Evolutionary conservation across 108 stramenopile species (phyloP).

Genomic region (Aureococcus anophagefferens): DNA sequence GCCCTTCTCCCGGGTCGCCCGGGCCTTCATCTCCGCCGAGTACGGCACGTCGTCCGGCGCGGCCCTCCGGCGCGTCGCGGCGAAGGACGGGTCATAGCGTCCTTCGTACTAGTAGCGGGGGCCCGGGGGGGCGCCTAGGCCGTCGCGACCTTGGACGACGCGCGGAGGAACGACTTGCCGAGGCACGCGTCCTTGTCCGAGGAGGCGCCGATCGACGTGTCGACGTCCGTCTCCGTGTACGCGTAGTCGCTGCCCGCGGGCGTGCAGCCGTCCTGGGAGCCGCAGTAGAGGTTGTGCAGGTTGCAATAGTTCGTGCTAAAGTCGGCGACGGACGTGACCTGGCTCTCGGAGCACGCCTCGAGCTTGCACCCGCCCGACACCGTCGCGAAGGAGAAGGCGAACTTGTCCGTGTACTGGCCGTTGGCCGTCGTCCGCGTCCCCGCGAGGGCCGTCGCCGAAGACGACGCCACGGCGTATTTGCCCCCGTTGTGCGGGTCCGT

Average conservation of each 20-base stretch:
- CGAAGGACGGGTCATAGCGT: too few species aligned
- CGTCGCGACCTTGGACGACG: too few species aligned
- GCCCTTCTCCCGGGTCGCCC: too few species aligned
- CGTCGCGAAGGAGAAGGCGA: slow-evolving; percentile 5
- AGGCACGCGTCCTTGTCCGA: not conserved
- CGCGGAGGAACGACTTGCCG: too few species aligned
- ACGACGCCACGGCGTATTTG: slow-evolving; percentile 11
- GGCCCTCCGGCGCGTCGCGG: too few species aligned
- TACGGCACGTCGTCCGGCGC: too few species aligned
- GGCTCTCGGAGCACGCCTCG: slow-evolving; percentile 23
- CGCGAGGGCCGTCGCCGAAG: slow-evolving; percentile 2
- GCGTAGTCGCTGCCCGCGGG: slow-evolving; percentile 2
- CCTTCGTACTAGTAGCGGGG: too few species aligned
- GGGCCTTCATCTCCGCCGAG: too few species aligned
- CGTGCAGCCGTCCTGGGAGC: slow-evolving; percentile 8
- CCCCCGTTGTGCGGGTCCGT: slow-evolving; percentile 31
- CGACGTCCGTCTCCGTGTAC: not conserved
- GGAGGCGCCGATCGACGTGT: not conserved
- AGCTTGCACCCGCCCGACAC: not conserved
- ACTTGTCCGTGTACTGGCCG: slow-evolving; percentile 30
- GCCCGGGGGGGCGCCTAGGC: too few species aligned
- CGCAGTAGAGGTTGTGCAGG: slow-evolving; percentile 25
- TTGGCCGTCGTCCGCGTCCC: slow-evolving; percentile 16
- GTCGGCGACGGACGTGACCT: slow-evolving; percentile 23
- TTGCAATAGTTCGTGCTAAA: slow-evolving; percentile 34